phyloP scores from a whole-genome alignment of 2,329 filamentous ascomycete genomes.

The Bretziella fagacearum region DNA sequence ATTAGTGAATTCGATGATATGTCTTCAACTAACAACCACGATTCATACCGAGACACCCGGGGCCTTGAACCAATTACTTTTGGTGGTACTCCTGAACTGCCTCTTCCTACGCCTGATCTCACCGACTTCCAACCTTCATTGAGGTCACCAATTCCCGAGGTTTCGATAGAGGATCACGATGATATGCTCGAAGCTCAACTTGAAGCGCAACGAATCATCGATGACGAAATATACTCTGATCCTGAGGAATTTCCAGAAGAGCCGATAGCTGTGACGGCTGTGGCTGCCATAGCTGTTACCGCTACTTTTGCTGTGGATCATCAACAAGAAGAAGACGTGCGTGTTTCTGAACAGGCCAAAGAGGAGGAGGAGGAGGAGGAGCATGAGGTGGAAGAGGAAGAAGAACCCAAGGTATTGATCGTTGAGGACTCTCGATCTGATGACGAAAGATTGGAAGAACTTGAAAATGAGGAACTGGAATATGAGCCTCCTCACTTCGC shows the following conservation, averaged over 20 bases:
- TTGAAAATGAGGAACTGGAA: neutral
- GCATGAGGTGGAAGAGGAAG: neutral
- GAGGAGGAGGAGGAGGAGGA: neutral
- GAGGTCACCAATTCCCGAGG: neutral
- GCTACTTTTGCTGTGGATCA: too few species aligned
- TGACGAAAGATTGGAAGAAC: neutral
- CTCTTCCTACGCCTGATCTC: neutral
- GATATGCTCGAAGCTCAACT: neutral
- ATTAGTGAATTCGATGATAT: slow-evolving; percentile 4
- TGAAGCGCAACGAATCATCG: neutral
- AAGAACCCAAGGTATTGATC: neutral
- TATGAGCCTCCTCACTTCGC: neutral
- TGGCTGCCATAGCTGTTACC: neutral
- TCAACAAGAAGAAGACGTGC: too few species aligned
- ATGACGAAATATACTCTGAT: slow-evolving; percentile 3
- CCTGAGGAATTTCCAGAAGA: slow-evolving; percentile 2
- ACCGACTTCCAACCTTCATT: neutral
- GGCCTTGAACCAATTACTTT: neutral
- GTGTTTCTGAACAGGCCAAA: neutral
- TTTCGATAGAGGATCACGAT: slow-evolving; percentile 1
- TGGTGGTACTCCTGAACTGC: slow-evolving; percentile 1
- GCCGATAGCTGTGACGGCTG: neutral
- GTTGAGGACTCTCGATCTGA: neutral
- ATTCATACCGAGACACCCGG: neutral
- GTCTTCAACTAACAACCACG: neutral